Evolutionary conservation across 1,284 basidiomycete genomes (phyloP).

Genomic region (Cutaneotrichosporon sp.): DNA sequence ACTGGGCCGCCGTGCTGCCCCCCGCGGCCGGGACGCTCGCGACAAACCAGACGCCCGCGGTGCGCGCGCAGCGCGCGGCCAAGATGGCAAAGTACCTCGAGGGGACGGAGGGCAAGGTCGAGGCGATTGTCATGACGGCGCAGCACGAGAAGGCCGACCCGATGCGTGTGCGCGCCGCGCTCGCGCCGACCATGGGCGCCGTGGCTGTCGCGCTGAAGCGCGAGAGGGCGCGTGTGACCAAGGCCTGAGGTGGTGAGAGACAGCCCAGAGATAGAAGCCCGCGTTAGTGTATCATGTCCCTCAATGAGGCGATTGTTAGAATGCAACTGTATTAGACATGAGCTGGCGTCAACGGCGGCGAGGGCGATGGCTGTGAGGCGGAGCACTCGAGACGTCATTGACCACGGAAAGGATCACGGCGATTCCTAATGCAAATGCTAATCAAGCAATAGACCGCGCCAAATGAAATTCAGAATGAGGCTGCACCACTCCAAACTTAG

Average conservation of each 20-base stretch:
- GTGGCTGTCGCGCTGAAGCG: constrained; percentile 68
- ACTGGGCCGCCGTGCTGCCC: constrained; percentile 87
- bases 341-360: too few relatives aligned
- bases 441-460: too few relatives aligned
- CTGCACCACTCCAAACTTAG: too few relatives aligned
- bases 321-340: too few relatives aligned
- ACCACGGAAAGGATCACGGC: too few relatives aligned
- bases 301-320: neutral
- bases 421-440: too few relatives aligned
- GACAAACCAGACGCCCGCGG: constrained; percentile 30
- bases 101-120: constrained; percentile 77
- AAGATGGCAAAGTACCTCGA: constrained; percentile 82
- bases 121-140: constrained; percentile 68
- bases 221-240: constrained; percentile 10
- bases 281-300: neutral
- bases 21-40: constrained; percentile 61
- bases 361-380: too few relatives aligned
- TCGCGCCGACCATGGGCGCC: constrained; percentile 75
- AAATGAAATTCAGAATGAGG: too few relatives aligned
- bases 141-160: constrained; percentile 66
- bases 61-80: constrained; percentile 70
- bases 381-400: too few relatives aligned
- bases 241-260: too few relatives aligned
- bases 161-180: constrained; percentile 66
- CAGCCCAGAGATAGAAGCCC: neutral